Percentiles rank a stretch among this genome's conserved stretches.
These are phyloP conservation scores for Adansonia grandidieri DNA, from an alignment of 441 rosid species.

Conservation along the genomic window DNA sequence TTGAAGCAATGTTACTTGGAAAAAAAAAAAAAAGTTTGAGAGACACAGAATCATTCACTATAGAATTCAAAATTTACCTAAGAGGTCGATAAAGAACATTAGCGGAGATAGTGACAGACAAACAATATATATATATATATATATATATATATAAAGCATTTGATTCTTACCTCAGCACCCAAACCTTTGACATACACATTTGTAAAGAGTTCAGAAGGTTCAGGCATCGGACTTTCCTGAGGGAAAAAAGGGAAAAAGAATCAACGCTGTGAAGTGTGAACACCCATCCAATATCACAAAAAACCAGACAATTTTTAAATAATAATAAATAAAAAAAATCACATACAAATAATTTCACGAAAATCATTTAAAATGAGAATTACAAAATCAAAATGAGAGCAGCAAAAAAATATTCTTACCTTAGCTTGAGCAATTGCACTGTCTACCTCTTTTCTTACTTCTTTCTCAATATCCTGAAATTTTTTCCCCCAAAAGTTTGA, in stretches of 20 bases:
- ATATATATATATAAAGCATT: background rate
- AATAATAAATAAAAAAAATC: background rate
- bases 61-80: slow-evolving; percentile 1
- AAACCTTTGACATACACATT: slow-evolving; percentile 76
- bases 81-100: slow-evolving; percentile 10
- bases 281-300: background rate
- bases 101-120: background rate
- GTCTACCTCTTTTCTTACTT: slow-evolving; percentile 87
- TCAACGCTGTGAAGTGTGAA: background rate
- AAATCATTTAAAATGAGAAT: slow-evolving; percentile 21
- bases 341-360: slow-evolving; percentile 1
- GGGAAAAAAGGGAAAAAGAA: slow-evolving; percentile 25
- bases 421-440: slow-evolving; percentile 92
- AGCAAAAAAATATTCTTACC: slow-evolving; percentile 44
- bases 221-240: slow-evolving; percentile 97
- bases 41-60: background rate
- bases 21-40: background rate
- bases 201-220: slow-evolving; percentile 77
- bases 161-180: slow-evolving; percentile 71
- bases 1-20: background rate
- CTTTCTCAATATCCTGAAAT: slow-evolving; percentile 87
- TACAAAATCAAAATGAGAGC: slow-evolving; percentile 13
- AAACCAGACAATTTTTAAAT: background rate
- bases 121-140: background rate
- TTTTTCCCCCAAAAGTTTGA: background rate